Base-by-base conservation (phyloP, 805 yeast species). In the Saccharomycopsis sp. region DNA sequence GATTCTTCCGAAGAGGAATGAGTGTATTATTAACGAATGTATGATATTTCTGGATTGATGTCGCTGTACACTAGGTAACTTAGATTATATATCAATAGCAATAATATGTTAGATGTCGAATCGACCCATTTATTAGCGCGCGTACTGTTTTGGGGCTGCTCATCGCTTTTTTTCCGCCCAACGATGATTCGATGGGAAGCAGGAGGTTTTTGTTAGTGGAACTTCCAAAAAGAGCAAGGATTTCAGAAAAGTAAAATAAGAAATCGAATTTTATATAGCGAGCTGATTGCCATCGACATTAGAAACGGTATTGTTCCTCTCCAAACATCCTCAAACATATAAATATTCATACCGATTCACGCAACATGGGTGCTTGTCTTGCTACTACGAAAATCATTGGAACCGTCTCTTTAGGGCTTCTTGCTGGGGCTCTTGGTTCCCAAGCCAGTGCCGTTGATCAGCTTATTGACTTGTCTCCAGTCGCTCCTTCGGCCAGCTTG, bases 391-490 rank as follows among this genome's bases (percentile, higher is more conserved):
- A 87, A 68, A 69, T 84, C 53, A 70, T 84, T 47, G 92, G 91
- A 41, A 80, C 81, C 42, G 76, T 86, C 2, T 80, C 91, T 9
- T 70, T 87, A 53, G 94, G 93, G n/a, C 67, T 86, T 60, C 76
- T 83, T 64, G 74, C 87, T 2, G 80, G 84, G 17, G 70, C 80
- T 1, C 75, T 81, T 58, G 64, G 76, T n/a, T 72, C 74, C 8
- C 61, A 59, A 47, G 55, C 63, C 20, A 54, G 50, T 42, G 34
- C 55, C 15, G 20, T 62, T 29, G 61, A 62, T 3, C 53, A 56
- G 5, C 41, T 62, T n/a, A 44, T 51, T 12, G 58, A 56, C 29
- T 51, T 56, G 2, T 14, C 60, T 14, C 42, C 24, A 44, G 58
- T 44, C 15, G 15, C 58, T 22, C 54, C 56, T 1, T 35, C 50